Conservation (phyloP, 805 yeast species). For the Maudiozyma serrabonitensis region DNA sequence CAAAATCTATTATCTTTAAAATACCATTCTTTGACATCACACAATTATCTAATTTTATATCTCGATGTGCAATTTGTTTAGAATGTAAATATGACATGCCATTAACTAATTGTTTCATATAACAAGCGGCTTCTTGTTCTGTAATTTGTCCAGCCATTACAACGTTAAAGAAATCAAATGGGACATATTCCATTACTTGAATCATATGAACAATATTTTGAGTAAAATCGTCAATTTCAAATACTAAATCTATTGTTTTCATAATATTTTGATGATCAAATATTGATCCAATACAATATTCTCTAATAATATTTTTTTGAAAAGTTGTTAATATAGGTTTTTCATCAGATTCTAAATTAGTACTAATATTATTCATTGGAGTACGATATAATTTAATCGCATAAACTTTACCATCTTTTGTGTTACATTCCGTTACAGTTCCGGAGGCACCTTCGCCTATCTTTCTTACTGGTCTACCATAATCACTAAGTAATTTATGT, state of each 20-base stretch:
- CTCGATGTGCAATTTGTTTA: conserved; percentile 87
- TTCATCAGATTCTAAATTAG: not conserved
- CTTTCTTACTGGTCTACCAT: conserved; percentile 64
- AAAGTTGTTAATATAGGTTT: conserved; percentile 36
- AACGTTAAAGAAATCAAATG: conserved; percentile 82
- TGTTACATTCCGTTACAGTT: conserved; percentile 69
- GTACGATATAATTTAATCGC: conserved; percentile 73
- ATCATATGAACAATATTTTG: conserved; percentile 51
- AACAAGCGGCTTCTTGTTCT: conserved; percentile 62
- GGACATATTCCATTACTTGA: conserved; percentile 72
- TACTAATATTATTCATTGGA: not conserved
- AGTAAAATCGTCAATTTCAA: conserved; percentile 36
- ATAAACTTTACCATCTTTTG: conserved; percentile 51
- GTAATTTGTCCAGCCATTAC: conserved; percentile 85
- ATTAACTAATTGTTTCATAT: conserved; percentile 66
- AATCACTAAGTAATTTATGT: conserved; percentile 31
- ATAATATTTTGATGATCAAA: conserved; percentile 72
- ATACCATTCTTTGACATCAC: conserved; percentile 70
- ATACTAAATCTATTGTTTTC: conserved; percentile 68
- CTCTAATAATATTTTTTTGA: conserved; percentile 69
- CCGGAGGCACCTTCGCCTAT: conserved; percentile 95
- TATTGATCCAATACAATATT: conserved; percentile 71
- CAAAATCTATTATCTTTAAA: conserved; percentile 84
- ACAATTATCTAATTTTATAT: conserved; percentile 86
- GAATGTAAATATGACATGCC: conserved; percentile 72